Evolutionary conservation across 2,329 filamentous ascomycete genomes (phyloP).

Genomic region (Penicillium nordicum): DNA sequence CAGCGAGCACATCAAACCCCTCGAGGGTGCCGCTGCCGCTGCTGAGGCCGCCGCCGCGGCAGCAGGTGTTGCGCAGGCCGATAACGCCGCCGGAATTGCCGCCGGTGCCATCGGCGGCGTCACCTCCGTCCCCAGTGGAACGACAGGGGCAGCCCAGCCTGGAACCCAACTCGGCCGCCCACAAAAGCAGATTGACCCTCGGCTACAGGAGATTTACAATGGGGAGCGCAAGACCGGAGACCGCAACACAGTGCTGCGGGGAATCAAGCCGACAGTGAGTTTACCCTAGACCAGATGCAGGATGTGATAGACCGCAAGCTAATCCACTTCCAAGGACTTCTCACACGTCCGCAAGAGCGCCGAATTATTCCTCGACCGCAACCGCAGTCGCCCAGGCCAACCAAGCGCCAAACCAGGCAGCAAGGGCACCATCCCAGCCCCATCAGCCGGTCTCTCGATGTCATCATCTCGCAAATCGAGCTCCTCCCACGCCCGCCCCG

Average conservation of each 20-base stretch:
- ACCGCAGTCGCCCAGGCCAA: constrained; percentile 40
- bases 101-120: constrained; percentile 48
- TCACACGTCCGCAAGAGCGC: constrained; percentile 87
- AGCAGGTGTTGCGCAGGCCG: constrained; percentile 43
- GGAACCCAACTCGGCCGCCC: constrained; percentile 43
- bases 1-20: constrained; percentile 85
- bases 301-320: not conserved
- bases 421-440: constrained; percentile 34
- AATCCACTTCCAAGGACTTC: constrained; percentile 67
- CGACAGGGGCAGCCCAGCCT: constrained; percentile 37
- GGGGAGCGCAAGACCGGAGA: constrained; percentile 90
- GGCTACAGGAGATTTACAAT: constrained; percentile 83
- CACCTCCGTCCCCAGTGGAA: constrained; percentile 40
- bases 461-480: constrained; percentile 38
- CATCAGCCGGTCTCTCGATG: constrained; percentile 39
- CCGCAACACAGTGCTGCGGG: constrained; percentile 80
- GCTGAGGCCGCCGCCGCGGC: constrained; percentile 40
- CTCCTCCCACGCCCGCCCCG: constrained; percentile 48
- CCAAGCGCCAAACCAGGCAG: constrained; percentile 33
- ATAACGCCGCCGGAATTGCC: constrained; percentile 49
- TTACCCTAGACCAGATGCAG: not conserved
- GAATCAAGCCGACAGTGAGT: constrained; percentile 78
- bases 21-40: constrained; percentile 59
- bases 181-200: constrained; percentile 72
- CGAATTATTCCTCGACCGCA: constrained; percentile 65